Evolutionary conservation across 805 yeast species (phyloP).

Genomic region (Metschnikowia borealis): DNA sequence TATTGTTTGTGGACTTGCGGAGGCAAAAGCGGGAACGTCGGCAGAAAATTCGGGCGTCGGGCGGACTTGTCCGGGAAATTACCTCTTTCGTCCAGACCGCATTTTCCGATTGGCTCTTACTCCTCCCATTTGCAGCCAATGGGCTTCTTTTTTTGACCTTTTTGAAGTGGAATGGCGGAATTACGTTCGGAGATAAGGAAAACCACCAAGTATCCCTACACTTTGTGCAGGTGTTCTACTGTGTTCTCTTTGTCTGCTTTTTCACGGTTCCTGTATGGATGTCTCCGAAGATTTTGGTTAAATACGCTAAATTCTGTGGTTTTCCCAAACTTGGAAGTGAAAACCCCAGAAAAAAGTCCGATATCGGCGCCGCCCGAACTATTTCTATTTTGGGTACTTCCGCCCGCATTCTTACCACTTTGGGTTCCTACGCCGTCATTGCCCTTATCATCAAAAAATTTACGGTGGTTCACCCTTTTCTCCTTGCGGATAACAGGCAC

Average conservation of each 20-base stretch:
- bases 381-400: no score
- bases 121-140: constrained; percentile 52
- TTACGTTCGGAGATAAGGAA: constrained; percentile 87
- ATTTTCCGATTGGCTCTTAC: constrained; percentile 18
- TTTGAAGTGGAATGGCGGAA: constrained; percentile 67
- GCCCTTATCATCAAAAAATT: constrained; percentile 48
- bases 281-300: constrained; percentile 35
- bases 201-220: constrained; percentile 76
- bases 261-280: constrained; percentile 77
- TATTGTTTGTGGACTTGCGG: constrained; percentile 49
- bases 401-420: neutral
- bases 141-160: constrained; percentile 53
- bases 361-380: no score
- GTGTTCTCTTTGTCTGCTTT: constrained; percentile 56
- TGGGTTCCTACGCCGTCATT: constrained; percentile 25
- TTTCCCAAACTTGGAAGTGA: neutral
- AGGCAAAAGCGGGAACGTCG: neutral
- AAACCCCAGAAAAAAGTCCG: no score
- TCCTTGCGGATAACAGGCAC: constrained; percentile 92
- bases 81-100: constrained; percentile 7
- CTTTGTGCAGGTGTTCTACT: constrained; percentile 77
- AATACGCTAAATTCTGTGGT: constrained; percentile 32
- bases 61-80: neutral
- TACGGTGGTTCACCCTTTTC: constrained; percentile 83
- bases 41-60: neutral